These are phyloP conservation scores for Raphanus sativus DNA, from an alignment of 345 rosid genomes.

Conservation along the genomic window DNA sequence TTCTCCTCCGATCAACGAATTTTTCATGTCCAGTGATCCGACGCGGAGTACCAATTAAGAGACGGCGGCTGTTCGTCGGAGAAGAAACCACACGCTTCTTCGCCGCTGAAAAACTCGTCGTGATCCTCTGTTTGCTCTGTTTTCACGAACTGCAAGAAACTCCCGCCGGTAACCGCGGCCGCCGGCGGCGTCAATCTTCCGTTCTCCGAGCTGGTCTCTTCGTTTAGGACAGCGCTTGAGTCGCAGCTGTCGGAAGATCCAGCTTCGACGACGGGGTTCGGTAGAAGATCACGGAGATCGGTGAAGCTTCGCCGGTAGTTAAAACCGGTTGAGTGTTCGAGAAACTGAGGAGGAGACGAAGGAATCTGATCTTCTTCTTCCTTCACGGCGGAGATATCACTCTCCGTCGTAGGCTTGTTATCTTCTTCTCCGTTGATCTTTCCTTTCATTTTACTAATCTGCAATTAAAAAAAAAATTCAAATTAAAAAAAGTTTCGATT, in stretches of 20 bases:
- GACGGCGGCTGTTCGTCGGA: conserved; percentile 85
- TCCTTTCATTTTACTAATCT: conserved; percentile 77
- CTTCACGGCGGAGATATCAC: conserved; percentile 55
- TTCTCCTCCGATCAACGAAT: neutral
- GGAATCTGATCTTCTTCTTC: conserved; percentile 46
- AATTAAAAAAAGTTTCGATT: neutral
- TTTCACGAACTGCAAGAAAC: conserved; percentile 59
- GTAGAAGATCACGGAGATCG: conserved; percentile 46
- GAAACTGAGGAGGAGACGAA: conserved; percentile 36
- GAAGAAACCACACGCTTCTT: conserved; percentile 82
- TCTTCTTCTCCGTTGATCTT: conserved; percentile 49
- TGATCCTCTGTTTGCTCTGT: conserved; percentile 61
- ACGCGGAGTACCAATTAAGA: conserved; percentile 67
- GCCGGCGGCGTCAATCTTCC: conserved; percentile 36
- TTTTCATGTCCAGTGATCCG: conserved; percentile 38
- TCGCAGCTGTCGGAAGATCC: conserved; percentile 81
- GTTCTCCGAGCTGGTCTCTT: conserved; percentile 63
- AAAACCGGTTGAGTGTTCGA: conserved; percentile 41
- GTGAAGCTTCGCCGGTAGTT: conserved; percentile 52
- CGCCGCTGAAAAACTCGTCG: conserved; percentile 64
- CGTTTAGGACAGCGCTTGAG: conserved; percentile 77
- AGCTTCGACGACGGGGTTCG: conserved; percentile 43
- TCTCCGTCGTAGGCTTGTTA: conserved; percentile 34
- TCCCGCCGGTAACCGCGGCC: conserved; percentile 27
- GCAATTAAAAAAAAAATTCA: neutral